phyloP scores from a whole-genome alignment of 768 basidiomycete genomes.

The Psilocybe cubensis region DNA sequence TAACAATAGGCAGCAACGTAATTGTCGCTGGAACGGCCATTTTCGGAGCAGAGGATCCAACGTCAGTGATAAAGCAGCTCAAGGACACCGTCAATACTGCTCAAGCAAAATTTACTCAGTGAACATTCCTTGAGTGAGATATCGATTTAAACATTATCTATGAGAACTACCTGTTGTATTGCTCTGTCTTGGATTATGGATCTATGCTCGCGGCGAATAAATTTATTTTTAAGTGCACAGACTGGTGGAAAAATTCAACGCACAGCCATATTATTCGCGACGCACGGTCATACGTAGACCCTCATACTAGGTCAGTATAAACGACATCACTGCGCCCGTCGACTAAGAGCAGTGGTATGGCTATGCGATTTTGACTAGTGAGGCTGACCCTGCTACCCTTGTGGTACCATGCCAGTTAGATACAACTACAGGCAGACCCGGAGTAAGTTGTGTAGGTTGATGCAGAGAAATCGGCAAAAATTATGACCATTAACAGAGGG shows the following conservation, averaged over 20 bases:
- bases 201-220: background rate
- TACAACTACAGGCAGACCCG: too few species aligned
- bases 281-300: too few species aligned
- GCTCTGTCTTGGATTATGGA: conserved; percentile 13
- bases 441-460: background rate
- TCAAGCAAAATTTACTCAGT: conserved; percentile 42
- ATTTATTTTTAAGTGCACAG: background rate
- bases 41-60: conserved; percentile 81
- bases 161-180: conserved; percentile 13
- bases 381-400: too few species aligned
- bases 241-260: background rate
- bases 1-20: conserved; percentile 86
- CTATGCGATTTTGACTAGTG: too few species aligned
- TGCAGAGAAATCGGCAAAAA: background rate
- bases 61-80: conserved; percentile 72
- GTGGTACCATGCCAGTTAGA: too few species aligned
- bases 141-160: conserved; percentile 16
- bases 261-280: too few species aligned
- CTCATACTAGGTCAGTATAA: too few species aligned
- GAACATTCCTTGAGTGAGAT: background rate
- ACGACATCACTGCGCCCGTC: too few species aligned
- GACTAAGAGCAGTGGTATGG: too few species aligned
- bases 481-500: conserved; percentile 18
- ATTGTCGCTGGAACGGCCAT: conserved; percentile 98
- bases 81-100: conserved; percentile 73